A percentile compares a stretch with the other conserved stretches of the same genome.
phyloP scores from a whole-genome alignment of 805 yeast species.

The Blastobotrys chiropterorum region DNA sequence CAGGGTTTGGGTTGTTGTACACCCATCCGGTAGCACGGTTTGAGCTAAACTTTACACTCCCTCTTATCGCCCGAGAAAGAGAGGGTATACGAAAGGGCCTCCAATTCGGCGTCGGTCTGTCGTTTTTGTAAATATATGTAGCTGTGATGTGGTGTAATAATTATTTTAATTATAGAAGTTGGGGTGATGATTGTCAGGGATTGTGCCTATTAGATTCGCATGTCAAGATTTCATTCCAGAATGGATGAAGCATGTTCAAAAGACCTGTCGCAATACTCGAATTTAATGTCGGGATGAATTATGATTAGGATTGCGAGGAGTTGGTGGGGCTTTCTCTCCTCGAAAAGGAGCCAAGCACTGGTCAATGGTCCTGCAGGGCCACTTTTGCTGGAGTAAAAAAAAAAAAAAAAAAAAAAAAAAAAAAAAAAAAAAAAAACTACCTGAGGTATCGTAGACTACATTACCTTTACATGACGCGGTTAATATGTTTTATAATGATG shows the following conservation, averaged over 20 bases:
- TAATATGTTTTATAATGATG: too few relatives aligned
- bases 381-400: too few relatives aligned
- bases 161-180: not conserved
- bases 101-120: conserved; percentile 59
- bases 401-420: too few relatives aligned
- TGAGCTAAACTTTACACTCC: conserved; percentile 59
- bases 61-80: conserved; percentile 45
- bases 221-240: too few relatives aligned
- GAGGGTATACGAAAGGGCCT: conserved; percentile 57
- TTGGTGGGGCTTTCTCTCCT: not conserved
- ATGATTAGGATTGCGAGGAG: too few relatives aligned
- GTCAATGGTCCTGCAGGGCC: too few relatives aligned
- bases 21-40: conserved; percentile 61
- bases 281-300: too few relatives aligned
- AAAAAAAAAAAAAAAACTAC: too few relatives aligned
- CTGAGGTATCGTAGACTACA: too few relatives aligned
- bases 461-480: too few relatives aligned
- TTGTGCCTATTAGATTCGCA: not conserved
- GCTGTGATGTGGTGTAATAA: not conserved
- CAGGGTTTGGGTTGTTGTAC: conserved; percentile 57
- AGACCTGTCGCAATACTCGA: too few relatives aligned
- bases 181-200: not conserved
- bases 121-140: conserved; percentile 39
- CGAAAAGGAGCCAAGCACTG: not conserved
- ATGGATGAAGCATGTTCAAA: too few relatives aligned